phyloP scores from a whole-genome alignment of 805 yeast species.

The Grigorovia jiainica region DNA sequence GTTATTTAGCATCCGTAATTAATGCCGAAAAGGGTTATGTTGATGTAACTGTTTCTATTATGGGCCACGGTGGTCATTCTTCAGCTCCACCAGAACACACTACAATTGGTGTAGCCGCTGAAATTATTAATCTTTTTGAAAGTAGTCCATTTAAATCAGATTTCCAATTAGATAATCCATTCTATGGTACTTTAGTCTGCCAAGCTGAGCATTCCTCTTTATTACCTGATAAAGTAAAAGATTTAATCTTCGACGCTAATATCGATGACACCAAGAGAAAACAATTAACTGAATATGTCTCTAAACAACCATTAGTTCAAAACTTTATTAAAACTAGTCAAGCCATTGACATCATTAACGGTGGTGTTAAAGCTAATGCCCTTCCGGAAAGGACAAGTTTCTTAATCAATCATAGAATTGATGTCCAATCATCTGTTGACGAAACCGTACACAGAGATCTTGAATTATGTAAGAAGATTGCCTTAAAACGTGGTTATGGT shows the following conservation, averaged over 20 bases:
- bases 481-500: constrained; percentile 41
- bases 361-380: constrained; percentile 72
- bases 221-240: constrained; percentile 15
- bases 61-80: constrained; percentile 71
- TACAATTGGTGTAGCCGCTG: constrained; percentile 62
- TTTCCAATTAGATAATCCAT: constrained; percentile 49
- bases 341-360: constrained; percentile 56
- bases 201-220: constrained; percentile 40
- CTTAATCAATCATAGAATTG: constrained; percentile 55
- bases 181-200: constrained; percentile 48
- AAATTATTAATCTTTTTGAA: constrained; percentile 49
- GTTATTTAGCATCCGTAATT: constrained; percentile 43
- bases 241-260: constrained; percentile 29
- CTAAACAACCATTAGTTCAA: constrained; percentile 14
- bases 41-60: constrained; percentile 41
- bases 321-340: constrained; percentile 52
- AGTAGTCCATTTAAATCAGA: constrained; percentile 33
- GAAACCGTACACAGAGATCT: constrained; percentile 34
- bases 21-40: constrained; percentile 57
- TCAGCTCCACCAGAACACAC: constrained; percentile 79
- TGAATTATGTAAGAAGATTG: constrained; percentile 32
- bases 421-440: constrained; percentile 42
- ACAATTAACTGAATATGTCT: constrained; percentile 23
- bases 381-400: constrained; percentile 55
- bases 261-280: constrained; percentile 26